Base-by-base conservation (phyloP, 148 eudicot species). In the Euryodendron excelsum region DNA sequence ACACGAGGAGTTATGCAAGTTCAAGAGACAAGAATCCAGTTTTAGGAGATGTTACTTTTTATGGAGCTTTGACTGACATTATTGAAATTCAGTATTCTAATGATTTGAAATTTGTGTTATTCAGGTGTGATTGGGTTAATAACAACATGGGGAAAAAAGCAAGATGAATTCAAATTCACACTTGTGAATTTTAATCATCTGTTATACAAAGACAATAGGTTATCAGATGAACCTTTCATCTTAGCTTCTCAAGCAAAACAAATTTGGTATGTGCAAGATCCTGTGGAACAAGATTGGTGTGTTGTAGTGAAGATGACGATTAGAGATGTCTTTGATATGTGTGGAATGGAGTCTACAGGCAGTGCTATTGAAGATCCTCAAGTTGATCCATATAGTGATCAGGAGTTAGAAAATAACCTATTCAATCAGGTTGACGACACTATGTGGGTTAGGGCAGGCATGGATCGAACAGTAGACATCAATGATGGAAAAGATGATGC, bases 91-190 rank as follows among this genome's bases (percentile, higher is more conserved):
- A 28, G 31, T 73, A 73, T 73, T 55, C 77, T 56, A 74, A 74
- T 74, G 50, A 73, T 28, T 37, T 56, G 44, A 37, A 73, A 31
- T 73, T 73, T 73, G 41, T 73, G 77, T 41, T 73, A 58, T 73
- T 73, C 31, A 73, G 21, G 56, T 73, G 77, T 18, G 50, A 58
- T 44, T 56, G 65, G 66, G 66, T 74, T 23, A 50, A 74, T 39
- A 74, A 58, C 47, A 58, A 74, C 11, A 17, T 23, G 3, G 66
- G 77, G 34, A n/a, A 5, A 10, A 27, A 74, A 58, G 58, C 61
- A 58, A 36, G 77, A 74, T 58, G 77, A 73, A 21, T 73, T 31
- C 52, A 21, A 55, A 18, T 73, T n/a, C 64, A 73, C 45, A 21
- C 64, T 73, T 21, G 64, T 55, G 39, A 73, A 55, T 13, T 72